A percentile compares a stretch with the other conserved stretches of the same genome.
Conservation (phyloP, 1,284 basidiomycete species). For the Cutaneotrichosporon cavernicola region DNA sequence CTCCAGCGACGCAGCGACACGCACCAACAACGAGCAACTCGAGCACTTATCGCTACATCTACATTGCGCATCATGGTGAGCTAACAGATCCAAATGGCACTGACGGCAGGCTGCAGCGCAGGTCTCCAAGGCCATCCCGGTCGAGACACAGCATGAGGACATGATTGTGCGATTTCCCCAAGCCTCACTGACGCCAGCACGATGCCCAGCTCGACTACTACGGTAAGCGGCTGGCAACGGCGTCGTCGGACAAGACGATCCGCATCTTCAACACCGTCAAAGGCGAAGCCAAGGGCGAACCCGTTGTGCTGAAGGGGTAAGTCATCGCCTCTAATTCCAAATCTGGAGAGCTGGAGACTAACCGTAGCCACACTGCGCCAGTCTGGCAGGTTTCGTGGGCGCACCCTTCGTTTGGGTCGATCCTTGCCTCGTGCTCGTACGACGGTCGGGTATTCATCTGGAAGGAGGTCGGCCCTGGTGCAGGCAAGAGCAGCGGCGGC, state of each 20-base stretch:
- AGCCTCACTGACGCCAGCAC: constrained; percentile 61
- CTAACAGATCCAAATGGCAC: background rate
- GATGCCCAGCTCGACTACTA: constrained; percentile 98
- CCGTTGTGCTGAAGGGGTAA: constrained; percentile 80
- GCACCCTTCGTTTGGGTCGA: constrained; percentile 93
- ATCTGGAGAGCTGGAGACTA: background rate
- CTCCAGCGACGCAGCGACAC: background rate
- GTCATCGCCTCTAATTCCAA: constrained; percentile 33
- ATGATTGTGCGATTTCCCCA: constrained; percentile 72
- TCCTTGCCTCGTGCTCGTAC: constrained; percentile 95
- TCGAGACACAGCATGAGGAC: constrained; percentile 90
- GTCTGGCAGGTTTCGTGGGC: constrained; percentile 99
- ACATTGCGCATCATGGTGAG: constrained; percentile 22
- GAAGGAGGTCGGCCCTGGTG: constrained; percentile 66
- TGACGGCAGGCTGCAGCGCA: constrained; percentile 33
- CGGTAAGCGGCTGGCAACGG: constrained; percentile 92
- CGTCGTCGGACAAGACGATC: constrained; percentile 92
- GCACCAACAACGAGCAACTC: background rate
- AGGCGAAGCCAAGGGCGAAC: constrained; percentile 65
- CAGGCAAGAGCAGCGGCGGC: constrained; percentile 53
- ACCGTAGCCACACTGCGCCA: constrained; percentile 78
- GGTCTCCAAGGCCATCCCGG: constrained; percentile 45
- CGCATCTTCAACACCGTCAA: constrained; percentile 94
- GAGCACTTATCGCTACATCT: background rate
- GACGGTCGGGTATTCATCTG: constrained; percentile 98